A percentile compares a stretch with the other conserved stretches of the same genome.
These are phyloP conservation scores for Trichoderma harzianum DNA, from an alignment of 2,329 filamentous ascomycete species.

Conservation along the genomic window DNA sequence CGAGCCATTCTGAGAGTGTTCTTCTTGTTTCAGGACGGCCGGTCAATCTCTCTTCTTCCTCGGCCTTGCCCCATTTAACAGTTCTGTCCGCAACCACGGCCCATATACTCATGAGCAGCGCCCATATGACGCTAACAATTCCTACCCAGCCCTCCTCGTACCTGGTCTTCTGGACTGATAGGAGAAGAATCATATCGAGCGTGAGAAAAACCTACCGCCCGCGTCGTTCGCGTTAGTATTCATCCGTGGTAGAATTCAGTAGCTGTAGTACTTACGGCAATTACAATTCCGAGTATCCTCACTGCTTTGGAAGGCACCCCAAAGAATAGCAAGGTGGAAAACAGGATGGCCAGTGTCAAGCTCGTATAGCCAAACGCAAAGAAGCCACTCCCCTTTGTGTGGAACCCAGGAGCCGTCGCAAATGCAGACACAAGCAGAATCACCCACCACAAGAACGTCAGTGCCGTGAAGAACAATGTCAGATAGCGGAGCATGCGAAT, in stretches of 20 bases:
- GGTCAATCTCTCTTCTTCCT: conserved; percentile 90
- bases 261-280: conserved; percentile 42
- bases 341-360: conserved; percentile 70
- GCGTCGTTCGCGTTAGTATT: conserved; percentile 32
- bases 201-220: conserved; percentile 32
- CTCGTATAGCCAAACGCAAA: conserved; percentile 82
- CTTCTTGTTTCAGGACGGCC: conserved; percentile 83
- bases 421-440: conserved; percentile 86
- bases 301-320: conserved; percentile 75
- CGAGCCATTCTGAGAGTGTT: conserved; percentile 78
- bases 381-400: conserved; percentile 88
- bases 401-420: conserved; percentile 81
- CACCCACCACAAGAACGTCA: conserved; percentile 91
- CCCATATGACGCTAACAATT: conserved; percentile 79
- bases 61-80: conserved; percentile 86
- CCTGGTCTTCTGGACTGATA: conserved; percentile 70
- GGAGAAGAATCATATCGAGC: conserved; percentile 73
- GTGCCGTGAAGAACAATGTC: conserved; percentile 69
- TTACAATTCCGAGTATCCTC: conserved; percentile 66
- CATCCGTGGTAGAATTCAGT: conserved; percentile 46
- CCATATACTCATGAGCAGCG: conserved; percentile 74
- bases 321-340: conserved; percentile 83
- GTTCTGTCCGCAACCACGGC: conserved; percentile 74
- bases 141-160: conserved; percentile 89
- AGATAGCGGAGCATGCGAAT: conserved; percentile 77